Percentiles rank a stretch among this genome's conserved stretches.
Evolutionary conservation across 345 rosid genomes (phyloP).

Genomic region (Acer yangbiense): DNA sequence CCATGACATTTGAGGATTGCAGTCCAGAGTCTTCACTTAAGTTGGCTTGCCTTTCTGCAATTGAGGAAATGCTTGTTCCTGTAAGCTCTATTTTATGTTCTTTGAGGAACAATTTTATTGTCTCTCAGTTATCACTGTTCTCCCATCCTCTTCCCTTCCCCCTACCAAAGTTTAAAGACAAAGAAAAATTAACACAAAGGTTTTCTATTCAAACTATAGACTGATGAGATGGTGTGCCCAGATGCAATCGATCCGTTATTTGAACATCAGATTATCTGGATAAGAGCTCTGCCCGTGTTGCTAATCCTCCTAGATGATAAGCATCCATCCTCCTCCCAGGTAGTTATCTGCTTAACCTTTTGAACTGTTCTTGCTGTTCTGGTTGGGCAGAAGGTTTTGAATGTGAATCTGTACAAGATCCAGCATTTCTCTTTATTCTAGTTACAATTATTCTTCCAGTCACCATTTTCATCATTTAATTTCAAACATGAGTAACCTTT

Average conservation of each 20-base stretch:
- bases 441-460: conserved; percentile 1
- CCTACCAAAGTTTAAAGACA: neutral
- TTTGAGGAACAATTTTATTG: neutral
- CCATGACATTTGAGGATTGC: conserved; percentile 59
- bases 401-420: conserved; percentile 8
- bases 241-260: conserved; percentile 48
- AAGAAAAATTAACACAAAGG: neutral
- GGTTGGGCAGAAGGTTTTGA: neutral
- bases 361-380: conserved; percentile 1
- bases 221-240: conserved; percentile 37
- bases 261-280: conserved; percentile 63
- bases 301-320: conserved; percentile 61
- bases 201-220: conserved; percentile 36
- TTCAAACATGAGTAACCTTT: conserved; percentile 6
- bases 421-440: neutral
- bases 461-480: neutral
- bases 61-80: conserved; percentile 68
- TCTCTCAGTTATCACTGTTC: neutral
- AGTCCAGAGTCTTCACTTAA: conserved; percentile 63
- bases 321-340: conserved; percentile 64
- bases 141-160: neutral
- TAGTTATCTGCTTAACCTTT: conserved; percentile 24
- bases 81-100: conserved; percentile 49
- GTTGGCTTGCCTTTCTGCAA: conserved; percentile 57
- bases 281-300: conserved; percentile 68